A percentile compares a stretch with the other conserved stretches of the same genome.
Evolutionary conservation across 2,329 filamentous ascomycete species (phyloP).

Genomic region (Endocalyx cinctus): DNA sequence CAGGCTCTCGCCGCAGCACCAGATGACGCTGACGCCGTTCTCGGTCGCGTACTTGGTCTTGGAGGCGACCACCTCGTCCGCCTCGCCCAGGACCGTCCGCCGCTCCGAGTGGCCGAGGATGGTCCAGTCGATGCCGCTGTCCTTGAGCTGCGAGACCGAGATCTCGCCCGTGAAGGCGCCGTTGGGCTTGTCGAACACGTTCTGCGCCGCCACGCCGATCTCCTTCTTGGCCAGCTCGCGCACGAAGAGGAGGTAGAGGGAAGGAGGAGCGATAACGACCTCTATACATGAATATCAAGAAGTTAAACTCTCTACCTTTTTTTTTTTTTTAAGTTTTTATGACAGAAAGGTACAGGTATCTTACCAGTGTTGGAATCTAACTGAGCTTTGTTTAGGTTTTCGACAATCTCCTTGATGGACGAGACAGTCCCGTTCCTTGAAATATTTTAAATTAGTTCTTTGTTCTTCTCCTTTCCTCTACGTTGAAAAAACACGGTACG

Average conservation of each 20-base stretch:
- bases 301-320: too few species aligned
- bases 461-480: constrained; percentile 6
- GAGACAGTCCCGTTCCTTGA: constrained; percentile 87
- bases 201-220: constrained; percentile 88
- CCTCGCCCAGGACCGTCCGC: constrained; percentile 82
- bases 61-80: constrained; percentile 76
- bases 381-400: constrained; percentile 80
- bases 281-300: constrained; percentile 46
- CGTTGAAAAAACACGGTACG: constrained; percentile 1
- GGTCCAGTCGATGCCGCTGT: constrained; percentile 82
- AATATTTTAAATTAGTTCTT: constrained; percentile 6
- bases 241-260: constrained; percentile 84
- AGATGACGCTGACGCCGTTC: constrained; percentile 83
- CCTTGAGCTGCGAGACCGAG: constrained; percentile 84
- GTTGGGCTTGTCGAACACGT: constrained; percentile 95
- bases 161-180: constrained; percentile 98
- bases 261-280: constrained; percentile 88
- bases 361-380: constrained; percentile 71
- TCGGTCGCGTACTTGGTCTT: constrained; percentile 94
- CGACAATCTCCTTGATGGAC: constrained; percentile 86
- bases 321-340: too few species aligned
- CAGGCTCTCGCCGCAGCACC: constrained; percentile 95
- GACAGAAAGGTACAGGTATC: too few species aligned
- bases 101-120: constrained; percentile 95
- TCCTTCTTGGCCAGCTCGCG: constrained; percentile 71